Evolutionary conservation across 208 protist genomes (phyloP).

Genomic region (Wallacemonas collosoma): DNA sequence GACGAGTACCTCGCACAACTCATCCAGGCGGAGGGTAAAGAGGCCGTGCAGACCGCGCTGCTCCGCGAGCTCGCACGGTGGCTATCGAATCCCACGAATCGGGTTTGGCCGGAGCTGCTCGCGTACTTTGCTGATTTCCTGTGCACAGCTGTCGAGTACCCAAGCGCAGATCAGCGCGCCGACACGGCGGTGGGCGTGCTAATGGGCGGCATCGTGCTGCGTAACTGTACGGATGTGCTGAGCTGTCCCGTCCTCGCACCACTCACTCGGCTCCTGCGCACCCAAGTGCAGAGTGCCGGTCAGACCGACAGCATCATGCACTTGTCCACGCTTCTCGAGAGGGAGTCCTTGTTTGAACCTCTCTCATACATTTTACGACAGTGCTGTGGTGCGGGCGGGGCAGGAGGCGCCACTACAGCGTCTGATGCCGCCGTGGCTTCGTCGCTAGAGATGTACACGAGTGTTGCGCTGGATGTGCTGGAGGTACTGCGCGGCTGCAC

Average conservation of each 20-base stretch:
- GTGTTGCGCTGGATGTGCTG: conserved; percentile 33
- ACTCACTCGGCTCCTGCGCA: conserved; percentile 15
- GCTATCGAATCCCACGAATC: conserved; percentile 40
- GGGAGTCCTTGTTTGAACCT: conserved; percentile 43
- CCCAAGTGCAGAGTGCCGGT: conserved; percentile 10
- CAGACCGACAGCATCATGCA: conserved; percentile 27
- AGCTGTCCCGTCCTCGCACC: not conserved
- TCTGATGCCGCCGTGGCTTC: not conserved
- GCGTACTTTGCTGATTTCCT: conserved; percentile 29
- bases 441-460: conserved; percentile 21
- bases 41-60: conserved; percentile 23
- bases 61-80: conserved; percentile 41
- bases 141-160: conserved; percentile 29
- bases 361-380: conserved; percentile 36
- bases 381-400: conserved; percentile 9
- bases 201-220: conserved; percentile 10
- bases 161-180: conserved; percentile 12
- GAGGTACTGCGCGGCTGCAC: conserved; percentile 28
- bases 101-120: conserved; percentile 29
- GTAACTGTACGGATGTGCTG: conserved; percentile 9
- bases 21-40: conserved; percentile 22
- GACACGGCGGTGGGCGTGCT: conserved; percentile 12
- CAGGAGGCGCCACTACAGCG: not conserved
- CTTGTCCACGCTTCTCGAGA: conserved; percentile 39
- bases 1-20: conserved; percentile 28